A percentile compares a stretch with the other conserved stretches of the same genome.
phyloP scores from a whole-genome alignment of 106 monocot genomes.

The Narthecium ossifragum region DNA sequence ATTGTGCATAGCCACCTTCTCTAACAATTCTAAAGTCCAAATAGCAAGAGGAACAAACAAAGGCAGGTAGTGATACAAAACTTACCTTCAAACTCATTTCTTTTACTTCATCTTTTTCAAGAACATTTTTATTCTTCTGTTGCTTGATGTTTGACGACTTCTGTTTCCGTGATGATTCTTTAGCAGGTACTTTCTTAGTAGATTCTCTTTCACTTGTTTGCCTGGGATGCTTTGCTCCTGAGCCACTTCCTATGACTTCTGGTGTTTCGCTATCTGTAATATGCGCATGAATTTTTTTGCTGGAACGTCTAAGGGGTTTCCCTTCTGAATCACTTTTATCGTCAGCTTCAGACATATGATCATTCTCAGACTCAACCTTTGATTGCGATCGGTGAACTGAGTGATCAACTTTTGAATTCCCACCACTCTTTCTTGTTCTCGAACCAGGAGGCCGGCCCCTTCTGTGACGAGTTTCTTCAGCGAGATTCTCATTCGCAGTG shows the following conservation, averaged over 20 bases:
- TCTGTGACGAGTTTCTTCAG: not conserved
- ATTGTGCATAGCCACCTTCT: too few species aligned
- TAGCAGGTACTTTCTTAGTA: not conserved
- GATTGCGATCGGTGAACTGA: too few species aligned
- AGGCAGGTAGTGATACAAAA: too few species aligned
- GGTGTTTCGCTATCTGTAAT: not conserved
- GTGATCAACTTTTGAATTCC: not conserved
- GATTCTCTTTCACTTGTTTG: not conserved
- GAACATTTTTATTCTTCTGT: not conserved
- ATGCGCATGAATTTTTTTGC: not conserved
- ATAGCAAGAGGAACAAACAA: too few species aligned
- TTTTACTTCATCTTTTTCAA: not conserved
- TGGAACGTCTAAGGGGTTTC: not conserved
- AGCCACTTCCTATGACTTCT: not conserved
- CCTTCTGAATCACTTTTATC: not conserved
- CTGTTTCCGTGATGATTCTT: not conserved
- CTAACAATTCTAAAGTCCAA: too few species aligned
- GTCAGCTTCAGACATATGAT: too few species aligned
- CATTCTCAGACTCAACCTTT: not conserved
- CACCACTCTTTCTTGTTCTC: not conserved
- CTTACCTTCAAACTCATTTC: slow-evolving; percentile 2
- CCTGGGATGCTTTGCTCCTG: not conserved
- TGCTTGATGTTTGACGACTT: not conserved
- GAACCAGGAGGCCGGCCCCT: not conserved
- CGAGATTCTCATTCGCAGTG: not conserved